A percentile compares a stretch with the other conserved stretches of the same genome.
Evolutionary conservation across 208 protist species (phyloP).

Genomic region (Leishmania braziliensis): DNA sequence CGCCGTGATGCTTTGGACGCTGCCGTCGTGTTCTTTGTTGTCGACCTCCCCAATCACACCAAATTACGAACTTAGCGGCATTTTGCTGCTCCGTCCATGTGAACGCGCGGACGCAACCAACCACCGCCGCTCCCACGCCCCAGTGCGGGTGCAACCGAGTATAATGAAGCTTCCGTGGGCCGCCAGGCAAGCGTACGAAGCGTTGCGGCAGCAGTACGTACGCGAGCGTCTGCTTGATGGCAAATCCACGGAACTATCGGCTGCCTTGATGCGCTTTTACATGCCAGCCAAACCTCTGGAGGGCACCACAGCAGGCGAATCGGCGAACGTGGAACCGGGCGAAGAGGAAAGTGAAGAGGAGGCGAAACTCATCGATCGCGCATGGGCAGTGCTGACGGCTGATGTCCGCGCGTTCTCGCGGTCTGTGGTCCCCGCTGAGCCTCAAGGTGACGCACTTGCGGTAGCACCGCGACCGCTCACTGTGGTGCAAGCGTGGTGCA

Average conservation of each 20-base stretch:
- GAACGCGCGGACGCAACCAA: background rate
- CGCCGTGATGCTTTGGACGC: constrained; percentile 15
- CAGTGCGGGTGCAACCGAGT: constrained; percentile 4
- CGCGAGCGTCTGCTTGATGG: constrained; percentile 10
- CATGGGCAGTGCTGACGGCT: constrained; percentile 18
- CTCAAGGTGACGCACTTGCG: background rate
- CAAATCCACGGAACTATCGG: constrained; percentile 6
- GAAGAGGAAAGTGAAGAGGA: constrained; percentile 8
- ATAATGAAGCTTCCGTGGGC: constrained; percentile 14
- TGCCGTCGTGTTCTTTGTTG: constrained; percentile 9
- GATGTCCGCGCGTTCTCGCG: constrained; percentile 6
- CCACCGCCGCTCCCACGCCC: background rate
- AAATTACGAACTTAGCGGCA: background rate
- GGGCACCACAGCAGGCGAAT: background rate
- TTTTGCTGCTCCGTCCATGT: background rate
- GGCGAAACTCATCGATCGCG: constrained; percentile 21
- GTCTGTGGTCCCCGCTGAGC: background rate
- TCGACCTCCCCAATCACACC: background rate
- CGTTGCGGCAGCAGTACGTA: constrained; percentile 25
- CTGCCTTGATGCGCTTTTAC: constrained; percentile 17
- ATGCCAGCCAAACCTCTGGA: background rate
- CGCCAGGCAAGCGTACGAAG: constrained; percentile 18
- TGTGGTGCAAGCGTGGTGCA: constrained; percentile 19
- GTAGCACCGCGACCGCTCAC: background rate
- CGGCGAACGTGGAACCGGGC: no score